Evolutionary conservation across 1,139 yeast species (phyloP).

Genomic region (Lodderomyces orthopsilosis): DNA sequence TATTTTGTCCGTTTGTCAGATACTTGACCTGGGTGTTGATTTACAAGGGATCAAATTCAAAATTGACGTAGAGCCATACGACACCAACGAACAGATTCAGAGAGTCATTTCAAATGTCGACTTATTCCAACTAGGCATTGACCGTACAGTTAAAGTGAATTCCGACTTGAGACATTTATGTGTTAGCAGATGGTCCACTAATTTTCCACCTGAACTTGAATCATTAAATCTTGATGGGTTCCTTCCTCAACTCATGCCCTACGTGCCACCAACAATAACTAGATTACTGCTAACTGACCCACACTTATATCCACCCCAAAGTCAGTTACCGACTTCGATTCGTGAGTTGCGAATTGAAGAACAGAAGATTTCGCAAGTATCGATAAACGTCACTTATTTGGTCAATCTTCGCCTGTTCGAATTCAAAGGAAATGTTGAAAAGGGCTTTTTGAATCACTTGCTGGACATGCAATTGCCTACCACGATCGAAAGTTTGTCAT

Average conservation of each 20-base stretch:
- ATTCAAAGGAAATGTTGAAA: constrained; percentile 10
- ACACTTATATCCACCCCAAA: not conserved
- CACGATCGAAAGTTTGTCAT: constrained; percentile 3
- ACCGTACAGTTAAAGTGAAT: not conserved
- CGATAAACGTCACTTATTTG: not conserved
- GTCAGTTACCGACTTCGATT: not conserved
- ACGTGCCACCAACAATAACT: not conserved
- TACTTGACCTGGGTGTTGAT: not conserved
- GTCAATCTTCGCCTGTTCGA: constrained; percentile 1
- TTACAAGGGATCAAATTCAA: not conserved
- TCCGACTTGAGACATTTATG: not conserved
- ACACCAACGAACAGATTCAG: not conserved
- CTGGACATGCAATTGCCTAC: constrained; percentile 6
- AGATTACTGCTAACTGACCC: not conserved
- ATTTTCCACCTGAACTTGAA: not conserved
- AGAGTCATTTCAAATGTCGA: not conserved
- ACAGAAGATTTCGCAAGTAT: not conserved
- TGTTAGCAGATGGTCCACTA: not conserved
- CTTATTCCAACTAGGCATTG: not conserved
- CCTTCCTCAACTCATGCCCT: not conserved
- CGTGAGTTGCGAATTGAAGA: constrained; percentile 1
- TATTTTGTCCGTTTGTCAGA: not conserved
- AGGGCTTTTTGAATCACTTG: constrained; percentile 3
- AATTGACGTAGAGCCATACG: not conserved
- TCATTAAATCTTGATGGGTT: not conserved